Evolutionary conservation across 2,329 filamentous ascomycete species (phyloP).

Genomic region (Aspergillus quadricinctus): DNA sequence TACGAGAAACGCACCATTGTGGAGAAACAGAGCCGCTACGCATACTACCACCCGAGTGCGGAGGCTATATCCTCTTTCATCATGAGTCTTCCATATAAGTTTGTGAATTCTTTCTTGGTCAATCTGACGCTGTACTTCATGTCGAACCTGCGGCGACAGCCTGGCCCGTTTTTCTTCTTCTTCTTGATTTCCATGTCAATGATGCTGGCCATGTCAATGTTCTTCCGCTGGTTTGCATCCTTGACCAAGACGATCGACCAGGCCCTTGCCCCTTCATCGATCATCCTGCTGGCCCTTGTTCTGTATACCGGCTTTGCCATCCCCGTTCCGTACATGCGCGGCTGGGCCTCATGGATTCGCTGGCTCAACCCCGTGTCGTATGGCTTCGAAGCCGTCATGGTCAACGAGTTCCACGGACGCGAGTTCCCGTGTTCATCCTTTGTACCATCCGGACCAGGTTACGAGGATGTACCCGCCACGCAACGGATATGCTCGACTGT

Average conservation of each 20-base stretch:
- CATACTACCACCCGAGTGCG: slow-evolving; percentile 14
- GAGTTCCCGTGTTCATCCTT: slow-evolving; percentile 49
- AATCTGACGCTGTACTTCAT: slow-evolving; percentile 80
- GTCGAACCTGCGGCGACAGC: slow-evolving; percentile 68
- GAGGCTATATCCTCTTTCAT: slow-evolving; percentile 5
- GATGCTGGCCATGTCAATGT: slow-evolving; percentile 72
- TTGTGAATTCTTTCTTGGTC: slow-evolving; percentile 68
- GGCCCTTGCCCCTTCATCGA: slow-evolving; percentile 49
- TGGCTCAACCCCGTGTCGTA: slow-evolving; percentile 74
- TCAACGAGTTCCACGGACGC: slow-evolving; percentile 70
- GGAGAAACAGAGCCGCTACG: slow-evolving; percentile 13
- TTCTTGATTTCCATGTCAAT: slow-evolving; percentile 67
- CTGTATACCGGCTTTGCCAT: slow-evolving; percentile 46
- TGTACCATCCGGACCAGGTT: slow-evolving; percentile 39
- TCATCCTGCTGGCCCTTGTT: slow-evolving; percentile 35
- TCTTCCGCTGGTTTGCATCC: slow-evolving; percentile 74
- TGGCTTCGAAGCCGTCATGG: slow-evolving; percentile 72
- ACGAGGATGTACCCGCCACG: slow-evolving; percentile 25
- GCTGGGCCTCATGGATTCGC: slow-evolving; percentile 75
- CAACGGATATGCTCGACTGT: slow-evolving; percentile 53
- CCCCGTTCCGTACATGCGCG: slow-evolving; percentile 57
- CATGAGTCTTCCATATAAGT: slow-evolving; percentile 63
- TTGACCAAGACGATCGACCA: slow-evolving; percentile 60
- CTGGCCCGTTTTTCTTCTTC: slow-evolving; percentile 79
- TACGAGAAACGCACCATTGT: slow-evolving; percentile 13